These are phyloP conservation scores for Xylaria sp. DNA, from an alignment of 2,329 filamentous ascomycete genomes.

Conservation along the genomic window DNA sequence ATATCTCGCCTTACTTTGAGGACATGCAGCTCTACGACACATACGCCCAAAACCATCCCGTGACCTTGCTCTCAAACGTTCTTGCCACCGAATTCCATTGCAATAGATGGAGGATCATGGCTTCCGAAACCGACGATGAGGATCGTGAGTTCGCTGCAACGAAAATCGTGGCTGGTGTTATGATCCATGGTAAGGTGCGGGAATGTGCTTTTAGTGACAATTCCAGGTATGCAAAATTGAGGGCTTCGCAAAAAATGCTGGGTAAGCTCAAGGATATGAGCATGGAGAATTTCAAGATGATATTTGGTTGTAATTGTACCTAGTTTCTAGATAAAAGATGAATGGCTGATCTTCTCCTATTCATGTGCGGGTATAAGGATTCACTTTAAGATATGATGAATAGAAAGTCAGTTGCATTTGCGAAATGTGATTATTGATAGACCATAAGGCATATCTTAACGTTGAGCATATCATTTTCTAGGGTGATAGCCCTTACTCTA, in stretches of 20 bases:
- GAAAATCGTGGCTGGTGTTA: slow-evolving; percentile 75
- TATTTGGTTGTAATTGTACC: slow-evolving; percentile 72
- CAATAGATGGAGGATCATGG: slow-evolving; percentile 62
- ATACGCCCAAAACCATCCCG: slow-evolving; percentile 87
- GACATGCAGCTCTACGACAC: slow-evolving; percentile 90
- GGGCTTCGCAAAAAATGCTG: slow-evolving; percentile 69
- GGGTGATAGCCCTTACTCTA: background rate
- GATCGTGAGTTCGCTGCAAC: slow-evolving; percentile 53
- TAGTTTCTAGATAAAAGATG: slow-evolving; percentile 37
- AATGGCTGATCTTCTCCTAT: background rate
- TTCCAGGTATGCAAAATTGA: slow-evolving; percentile 77
- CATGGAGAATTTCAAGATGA: slow-evolving; percentile 66
- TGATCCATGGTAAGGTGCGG: slow-evolving; percentile 79
- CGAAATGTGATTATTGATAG: background rate
- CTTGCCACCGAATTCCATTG: slow-evolving; percentile 75
- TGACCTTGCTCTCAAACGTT: slow-evolving; percentile 74
- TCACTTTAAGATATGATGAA: background rate
- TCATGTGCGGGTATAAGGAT: background rate
- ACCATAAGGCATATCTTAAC: background rate
- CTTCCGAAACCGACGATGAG: slow-evolving; percentile 59
- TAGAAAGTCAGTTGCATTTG: background rate
- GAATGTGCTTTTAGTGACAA: slow-evolving; percentile 70
- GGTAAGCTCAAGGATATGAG: slow-evolving; percentile 56
- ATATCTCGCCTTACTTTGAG: slow-evolving; percentile 81
- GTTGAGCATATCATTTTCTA: background rate